These are phyloP conservation scores for Botrytis pseudocinerea DNA, from an alignment of 2,329 filamentous ascomycete genomes.

Conservation along the genomic window DNA sequence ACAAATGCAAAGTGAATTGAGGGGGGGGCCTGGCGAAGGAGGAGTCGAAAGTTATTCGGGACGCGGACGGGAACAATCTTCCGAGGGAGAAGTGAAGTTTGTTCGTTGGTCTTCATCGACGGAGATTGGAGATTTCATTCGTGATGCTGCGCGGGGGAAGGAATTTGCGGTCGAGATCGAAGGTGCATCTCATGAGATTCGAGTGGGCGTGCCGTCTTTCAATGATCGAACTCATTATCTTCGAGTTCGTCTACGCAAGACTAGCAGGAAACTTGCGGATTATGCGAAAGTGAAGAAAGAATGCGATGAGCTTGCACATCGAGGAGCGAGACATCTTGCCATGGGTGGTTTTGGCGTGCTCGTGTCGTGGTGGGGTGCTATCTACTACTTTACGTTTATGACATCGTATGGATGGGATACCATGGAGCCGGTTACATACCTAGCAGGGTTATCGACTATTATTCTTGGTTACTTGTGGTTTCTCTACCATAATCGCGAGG, in stretches of 20 bases:
- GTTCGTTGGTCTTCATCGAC: slow-evolving; percentile 87
- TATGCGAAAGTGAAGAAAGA: slow-evolving; percentile 76
- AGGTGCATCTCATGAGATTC: slow-evolving; percentile 65
- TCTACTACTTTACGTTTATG: slow-evolving; percentile 70
- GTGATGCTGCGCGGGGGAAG: slow-evolving; percentile 79
- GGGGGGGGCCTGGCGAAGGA: slow-evolving; percentile 53
- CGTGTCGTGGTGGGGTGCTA: slow-evolving; percentile 66
- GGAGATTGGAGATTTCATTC: slow-evolving; percentile 91
- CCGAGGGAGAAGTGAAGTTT: slow-evolving; percentile 53
- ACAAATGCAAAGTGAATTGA: slow-evolving; percentile 46
- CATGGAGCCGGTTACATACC: slow-evolving; percentile 87
- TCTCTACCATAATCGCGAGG: slow-evolving; percentile 85
- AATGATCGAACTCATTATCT: slow-evolving; percentile 88
- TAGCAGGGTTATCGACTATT: slow-evolving; percentile 80
- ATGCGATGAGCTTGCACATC: slow-evolving; percentile 77
- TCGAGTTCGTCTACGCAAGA: slow-evolving; percentile 71
- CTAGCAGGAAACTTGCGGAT: slow-evolving; percentile 65
- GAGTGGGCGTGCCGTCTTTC: slow-evolving; percentile 82
- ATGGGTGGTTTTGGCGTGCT: slow-evolving; percentile 76
- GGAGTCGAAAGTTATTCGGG: slow-evolving; percentile 72
- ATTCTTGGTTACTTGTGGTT: slow-evolving; percentile 95
- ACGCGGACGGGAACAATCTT: slow-evolving; percentile 52
- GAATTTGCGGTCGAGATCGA: slow-evolving; percentile 86
- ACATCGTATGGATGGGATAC: slow-evolving; percentile 87
- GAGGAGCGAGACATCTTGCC: slow-evolving; percentile 75